These are phyloP conservation scores for Globisporangium spinosum DNA, from an alignment of 352 stramenopile genomes.

Conservation along the genomic window DNA sequence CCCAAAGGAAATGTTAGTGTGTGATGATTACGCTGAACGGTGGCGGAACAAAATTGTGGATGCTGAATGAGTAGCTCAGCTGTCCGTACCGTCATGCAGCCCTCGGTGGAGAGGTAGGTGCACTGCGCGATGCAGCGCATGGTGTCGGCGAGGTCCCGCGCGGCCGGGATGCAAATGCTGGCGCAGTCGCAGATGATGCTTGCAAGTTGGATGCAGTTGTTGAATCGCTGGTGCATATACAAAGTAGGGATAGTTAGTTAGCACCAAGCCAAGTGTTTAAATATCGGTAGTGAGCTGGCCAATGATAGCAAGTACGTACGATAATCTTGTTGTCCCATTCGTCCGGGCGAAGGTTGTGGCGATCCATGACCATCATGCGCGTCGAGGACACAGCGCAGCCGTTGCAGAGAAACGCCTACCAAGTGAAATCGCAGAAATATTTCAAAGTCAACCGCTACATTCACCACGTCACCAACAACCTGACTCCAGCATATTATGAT, in stretches of 20 bases:
- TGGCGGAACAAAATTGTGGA: background rate
- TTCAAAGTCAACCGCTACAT: background rate
- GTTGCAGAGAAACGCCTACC: slow-evolving; percentile 78
- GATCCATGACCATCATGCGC: slow-evolving; percentile 89
- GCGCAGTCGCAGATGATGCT: slow-evolving; percentile 77
- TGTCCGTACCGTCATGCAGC: slow-evolving; percentile 87
- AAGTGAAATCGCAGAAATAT: background rate
- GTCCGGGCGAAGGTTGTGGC: slow-evolving; percentile 88
- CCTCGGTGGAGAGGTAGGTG: slow-evolving; percentile 89
- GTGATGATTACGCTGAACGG: background rate
- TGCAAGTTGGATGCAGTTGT: slow-evolving; percentile 89
- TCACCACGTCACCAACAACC: background rate
- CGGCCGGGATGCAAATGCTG: slow-evolving; percentile 65
- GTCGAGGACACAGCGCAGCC: slow-evolving; percentile 89
- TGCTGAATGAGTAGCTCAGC: background rate
- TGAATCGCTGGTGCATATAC: slow-evolving; percentile 63
- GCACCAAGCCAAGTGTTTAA: background rate
- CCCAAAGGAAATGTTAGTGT: background rate
- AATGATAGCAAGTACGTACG: slow-evolving; percentile 30
- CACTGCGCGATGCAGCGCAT: slow-evolving; percentile 89
- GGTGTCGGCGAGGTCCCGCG: slow-evolving; percentile 68
- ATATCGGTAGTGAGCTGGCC: no score
- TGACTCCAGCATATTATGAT: background rate
- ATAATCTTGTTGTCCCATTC: slow-evolving; percentile 94
- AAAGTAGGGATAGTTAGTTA: background rate